These are phyloP conservation scores for Coprinopsis sp. DNA, from an alignment of 768 basidiomycete genomes.

Conservation along the genomic window DNA sequence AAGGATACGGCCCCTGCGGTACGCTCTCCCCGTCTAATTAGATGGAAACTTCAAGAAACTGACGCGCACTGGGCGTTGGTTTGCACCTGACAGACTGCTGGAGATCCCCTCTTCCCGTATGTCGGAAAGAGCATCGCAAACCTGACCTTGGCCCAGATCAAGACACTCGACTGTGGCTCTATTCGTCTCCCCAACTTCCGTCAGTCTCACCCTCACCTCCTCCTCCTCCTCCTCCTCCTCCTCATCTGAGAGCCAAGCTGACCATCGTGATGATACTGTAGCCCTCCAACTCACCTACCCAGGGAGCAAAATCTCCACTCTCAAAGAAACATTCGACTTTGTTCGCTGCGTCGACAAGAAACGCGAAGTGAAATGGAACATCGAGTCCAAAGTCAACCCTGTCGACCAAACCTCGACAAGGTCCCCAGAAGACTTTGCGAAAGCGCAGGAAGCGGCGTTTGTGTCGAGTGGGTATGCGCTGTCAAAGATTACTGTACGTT, in stretches of 20 bases:
- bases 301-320: constrained; percentile 65
- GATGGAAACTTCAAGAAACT: too few relatives aligned
- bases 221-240: not conserved
- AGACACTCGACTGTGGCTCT: constrained; percentile 79
- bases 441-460: constrained; percentile 56
- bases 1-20: constrained; percentile 63
- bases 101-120: constrained; percentile 65
- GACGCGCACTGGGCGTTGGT: too few relatives aligned
- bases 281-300: constrained; percentile 64
- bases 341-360: constrained; percentile 66
- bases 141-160: constrained; percentile 72
- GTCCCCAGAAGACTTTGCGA: constrained; percentile 56
- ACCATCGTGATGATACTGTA: constrained; percentile 18
- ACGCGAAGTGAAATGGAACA: constrained; percentile 63
- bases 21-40: constrained; percentile 13
- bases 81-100: constrained; percentile 14
- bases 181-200: constrained; percentile 54
- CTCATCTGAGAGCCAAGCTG: not conserved
- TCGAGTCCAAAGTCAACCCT: constrained; percentile 74
- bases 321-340: constrained; percentile 72
- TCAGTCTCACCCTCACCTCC: constrained; percentile 28
- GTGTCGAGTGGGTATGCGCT: constrained; percentile 52
- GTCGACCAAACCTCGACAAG: constrained; percentile 46
- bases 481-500: constrained; percentile 55
- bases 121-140: constrained; percentile 76